Base-by-base conservation (phyloP, 1,139 yeast species). In the Pichia sp. region DNA sequence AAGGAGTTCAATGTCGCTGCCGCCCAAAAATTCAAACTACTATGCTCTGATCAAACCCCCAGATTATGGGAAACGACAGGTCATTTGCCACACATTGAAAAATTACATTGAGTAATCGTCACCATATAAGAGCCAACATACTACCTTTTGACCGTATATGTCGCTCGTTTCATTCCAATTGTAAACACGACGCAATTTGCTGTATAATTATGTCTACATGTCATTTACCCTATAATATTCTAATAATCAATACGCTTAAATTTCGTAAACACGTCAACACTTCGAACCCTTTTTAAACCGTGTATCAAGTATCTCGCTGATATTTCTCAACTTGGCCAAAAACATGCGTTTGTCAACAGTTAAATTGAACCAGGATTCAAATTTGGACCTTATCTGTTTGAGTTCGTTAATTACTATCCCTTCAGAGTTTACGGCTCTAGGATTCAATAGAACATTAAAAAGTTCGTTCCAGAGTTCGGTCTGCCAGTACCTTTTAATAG, bases 401-500 rank as follows among this genome's bases (percentile, higher is more conserved):
- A 51, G 23, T 8, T 36, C 36, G 1, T 22, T 19, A 12, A 9
- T 32, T 2, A 38, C 60, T 37, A 51, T 43, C 6, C 46, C 46
- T 9, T 20, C 14, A 10, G 33, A 27, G 12, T 29, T 26, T 7
- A 19, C 14, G 7, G 23, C 36, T 3, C 54, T 52, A 4, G 94
- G 77, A 48, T 87, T 86, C 29, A 87, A 61, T 33, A 87, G 58
- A 3, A 69, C 44, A 28, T 74, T 73, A 54, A 87, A 85, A 20
- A 87, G 56, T 4, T 75, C 74, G 6, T 51, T 58, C 97, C 97
- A 88, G 5, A 84, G 45, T 3, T 73, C 76, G 28, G 60, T 64
- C 47, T 82, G 83, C 95, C 96, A 84, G 51, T 83, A 84, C 35
- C 94, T 59, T 53, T 81, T 84, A 24, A 84, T 62, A 0, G 72